These are phyloP conservation scores for Trichoderma gamsii DNA, from an alignment of 495 filamentous ascomycete genomes.

Conservation along the genomic window DNA sequence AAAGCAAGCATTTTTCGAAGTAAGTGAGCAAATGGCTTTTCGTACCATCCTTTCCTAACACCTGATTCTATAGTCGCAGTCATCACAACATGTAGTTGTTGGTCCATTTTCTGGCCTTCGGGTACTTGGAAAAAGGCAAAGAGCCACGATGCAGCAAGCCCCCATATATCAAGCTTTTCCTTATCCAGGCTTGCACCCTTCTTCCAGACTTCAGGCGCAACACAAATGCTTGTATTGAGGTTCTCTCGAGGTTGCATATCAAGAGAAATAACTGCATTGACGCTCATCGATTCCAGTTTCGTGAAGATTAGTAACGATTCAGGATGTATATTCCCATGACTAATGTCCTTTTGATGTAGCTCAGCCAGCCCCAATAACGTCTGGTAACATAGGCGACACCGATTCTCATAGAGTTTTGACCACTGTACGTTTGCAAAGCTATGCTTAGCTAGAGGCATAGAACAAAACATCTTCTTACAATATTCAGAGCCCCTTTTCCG, in stretches of 20 bases:
- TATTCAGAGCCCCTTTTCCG: background rate
- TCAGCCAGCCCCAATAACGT: background rate
- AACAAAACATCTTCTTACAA: background rate
- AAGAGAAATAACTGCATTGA: background rate
- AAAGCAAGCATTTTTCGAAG: too few species aligned
- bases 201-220: background rate
- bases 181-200: background rate
- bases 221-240: background rate
- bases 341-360: background rate
- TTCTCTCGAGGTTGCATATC: background rate
- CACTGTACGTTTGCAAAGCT: background rate
- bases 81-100: too few species aligned
- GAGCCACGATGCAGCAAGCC: background rate
- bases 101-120: too few species aligned
- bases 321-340: background rate
- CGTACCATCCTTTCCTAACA: too few species aligned
- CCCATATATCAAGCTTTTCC: background rate
- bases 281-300: too few species aligned
- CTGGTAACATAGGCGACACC: background rate
- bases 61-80: too few species aligned
- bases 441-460: background rate
- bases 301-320: background rate
- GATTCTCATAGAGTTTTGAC: background rate
- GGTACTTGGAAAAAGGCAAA: too few species aligned
- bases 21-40: too few species aligned